Evolutionary conservation across 2,329 filamentous ascomycete species (phyloP), one percentile per base, ranked within the genome.

Genomic region (Trichoderma simmonsii): DNA sequence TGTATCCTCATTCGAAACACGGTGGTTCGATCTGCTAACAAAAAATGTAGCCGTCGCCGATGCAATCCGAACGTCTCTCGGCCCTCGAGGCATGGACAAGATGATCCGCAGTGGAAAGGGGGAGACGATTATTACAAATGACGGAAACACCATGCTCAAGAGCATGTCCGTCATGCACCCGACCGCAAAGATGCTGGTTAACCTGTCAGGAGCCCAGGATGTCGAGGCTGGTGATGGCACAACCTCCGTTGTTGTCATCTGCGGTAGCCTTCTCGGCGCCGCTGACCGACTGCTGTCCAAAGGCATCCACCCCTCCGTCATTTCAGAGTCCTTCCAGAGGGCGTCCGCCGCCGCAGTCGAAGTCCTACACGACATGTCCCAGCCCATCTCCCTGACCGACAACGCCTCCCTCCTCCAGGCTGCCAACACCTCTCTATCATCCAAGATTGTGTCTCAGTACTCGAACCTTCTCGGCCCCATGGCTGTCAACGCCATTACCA

Each of bases 91-190:
- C 81, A 98, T 98, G 95, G 95, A 98, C 86, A 98, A 98, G 87
- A 98, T 98, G 95, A 98, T 99, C 79, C 93, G 97, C 87, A 97
- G 92, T 73, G 93, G 94, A 81, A 97, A 94, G 85, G 96, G 95
- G 85, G 93, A 97, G 83, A 98, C 95, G 72, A 96, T 98, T 82
- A 99, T 99, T 85, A 99, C 96, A 80, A 99, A 99, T 87, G 96
- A 99, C 84, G 96, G 96, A 82, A 97, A 97, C 86, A 99, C 96
- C 72, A 99, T 99, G 95, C 86, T 99, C 80, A 97, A 93, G 86
- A 95, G 95, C 86, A 98, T 99, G 96, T 93, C 93, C 76, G 96
- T 99, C 76, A 94, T 99, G 92, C 96, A 99, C 81, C 96, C 96
- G n/a, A 97, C 97, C 63, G 96, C 96, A 66, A 98, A 97, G 86